Evolutionary conservation across 352 stramenopile species (phyloP), one percentile per base, ranked within the genome.

Genomic region (Albugo laibachii): DNA sequence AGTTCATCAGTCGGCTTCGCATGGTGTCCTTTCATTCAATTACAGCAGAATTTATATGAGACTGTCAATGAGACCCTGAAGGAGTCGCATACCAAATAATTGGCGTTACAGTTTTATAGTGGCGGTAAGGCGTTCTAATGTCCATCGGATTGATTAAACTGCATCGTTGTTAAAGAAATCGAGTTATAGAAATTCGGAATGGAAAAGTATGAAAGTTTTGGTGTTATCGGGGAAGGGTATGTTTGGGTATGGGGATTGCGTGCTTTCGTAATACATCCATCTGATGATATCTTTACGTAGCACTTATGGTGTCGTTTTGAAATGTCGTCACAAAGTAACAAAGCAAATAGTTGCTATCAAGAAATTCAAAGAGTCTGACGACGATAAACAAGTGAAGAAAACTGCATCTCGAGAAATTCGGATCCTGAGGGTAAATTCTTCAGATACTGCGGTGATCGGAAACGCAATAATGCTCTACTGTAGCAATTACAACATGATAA

Each of bases 331-430:
- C 59, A 85, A 83, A 39, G 50, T 65, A 14, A 86, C 74, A 10
- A 78, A 75, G 12, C 68, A 88, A 55, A 83, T 88, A 54, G 77
- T 93, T 13, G 83, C 83, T 21, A 92, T 95, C 54, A 95, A 95
- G 56, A 88, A 89, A 53, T 93, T 95, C 49, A 95, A 95, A 49
- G 74, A 88, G 52, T 80, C 75, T 39, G 79, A 85, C 44, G 77
- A 93, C 59, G 80, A 92, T 47, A 80, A 94, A 49, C 77, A 93
- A 48, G 78, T 91, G 21, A 85, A 84, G 54, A 91, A 91, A 61
- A 91, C 75, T 8, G 75, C 78, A 40, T 53, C 88, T 34, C 70
- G 78, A 4, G 75, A 91, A 55, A 84, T 91, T 55, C 79, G 80
- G 46, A 65, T 91, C 12, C 70, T 91, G 58, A 87, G 85, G 35